Base-by-base conservation (phyloP, 2,329 filamentous ascomycete genomes). In the Pestalotiopsis sp. region DNA sequence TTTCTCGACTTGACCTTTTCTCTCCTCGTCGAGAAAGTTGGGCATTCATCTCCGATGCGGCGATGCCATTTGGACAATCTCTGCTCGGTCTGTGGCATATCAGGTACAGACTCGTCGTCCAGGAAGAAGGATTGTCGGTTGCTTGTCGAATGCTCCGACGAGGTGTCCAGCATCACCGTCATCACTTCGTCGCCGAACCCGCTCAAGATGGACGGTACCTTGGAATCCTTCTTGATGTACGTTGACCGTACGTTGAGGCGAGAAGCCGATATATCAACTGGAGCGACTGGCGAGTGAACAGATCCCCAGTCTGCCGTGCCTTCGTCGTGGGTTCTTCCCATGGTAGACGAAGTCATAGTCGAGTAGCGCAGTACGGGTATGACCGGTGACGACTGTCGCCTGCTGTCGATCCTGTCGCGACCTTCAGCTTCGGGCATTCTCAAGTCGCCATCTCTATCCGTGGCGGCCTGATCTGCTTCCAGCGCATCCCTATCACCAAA, bases 11-110 rank as follows among this genome's bases (percentile, higher is more conserved):
- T 81, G 4, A 75, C 77, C 66, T 79, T 82, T 49, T 81, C 78
- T 73, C 82, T 83, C 68, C 88, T 83, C 45, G 83, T 82, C 1
- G 89, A 90, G 73, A 91, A 91, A 1, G 86, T 84, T 25, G 87
- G 87, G 67, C 86, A 86, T 25, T 85, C 80, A 59, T 91, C 87
- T 27, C 89, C 89, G 62, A 91, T 80, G 2, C 89, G 86, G 45
- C 81, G 83, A 75, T 91, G 87, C 83, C 88, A 90, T 52, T 70
- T 67, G 60, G 60, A 0, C 67, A 68, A 14, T 68, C 58, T 12
- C 58, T 68, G 45, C 52, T 76, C 74, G 41, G 58, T 45, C 27
- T 67, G 58, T 6, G 71, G 69, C 12, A 68, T 66, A 31, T 73
- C 69, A 2, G 71, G 70, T 1, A 68, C 66, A 25, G 70, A 72